These are phyloP conservation scores for Brettanomyces bruxellensis DNA, from an alignment of 805 yeast species.

Conservation along the genomic window DNA sequence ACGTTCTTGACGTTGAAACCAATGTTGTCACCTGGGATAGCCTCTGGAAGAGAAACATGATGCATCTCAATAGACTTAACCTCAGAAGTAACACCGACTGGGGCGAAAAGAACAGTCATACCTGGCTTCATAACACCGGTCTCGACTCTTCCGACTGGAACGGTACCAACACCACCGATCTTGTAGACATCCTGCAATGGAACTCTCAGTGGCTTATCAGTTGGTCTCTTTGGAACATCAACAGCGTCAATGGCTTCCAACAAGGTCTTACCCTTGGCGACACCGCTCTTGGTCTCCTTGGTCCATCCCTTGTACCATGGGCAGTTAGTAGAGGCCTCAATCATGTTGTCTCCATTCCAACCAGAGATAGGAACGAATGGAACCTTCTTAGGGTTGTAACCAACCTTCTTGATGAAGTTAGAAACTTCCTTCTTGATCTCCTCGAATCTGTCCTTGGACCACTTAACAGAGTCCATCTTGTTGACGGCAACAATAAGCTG, in stretches of 20 bases:
- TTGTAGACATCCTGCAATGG: slow-evolving; percentile 89
- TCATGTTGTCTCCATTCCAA: slow-evolving; percentile 92
- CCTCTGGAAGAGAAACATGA: slow-evolving; percentile 71
- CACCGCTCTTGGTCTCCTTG: slow-evolving; percentile 69
- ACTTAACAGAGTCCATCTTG: slow-evolving; percentile 92
- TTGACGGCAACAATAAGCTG: slow-evolving; percentile 85
- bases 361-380: slow-evolving; percentile 90
- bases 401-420: slow-evolving; percentile 78
- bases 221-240: slow-evolving; percentile 74
- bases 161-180: slow-evolving; percentile 89
- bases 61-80: slow-evolving; percentile 88
- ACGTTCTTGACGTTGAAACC: slow-evolving; percentile 89
- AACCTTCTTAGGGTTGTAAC: slow-evolving; percentile 74
- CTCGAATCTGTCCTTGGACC: slow-evolving; percentile 75
- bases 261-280: slow-evolving; percentile 69
- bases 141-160: slow-evolving; percentile 91
- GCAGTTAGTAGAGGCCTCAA: slow-evolving; percentile 73
- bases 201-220: slow-evolving; percentile 81
- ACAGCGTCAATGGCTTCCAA: slow-evolving; percentile 79
- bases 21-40: slow-evolving; percentile 87
- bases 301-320: slow-evolving; percentile 86
- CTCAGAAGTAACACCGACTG: slow-evolving; percentile 84
- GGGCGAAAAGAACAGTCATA: slow-evolving; percentile 60
- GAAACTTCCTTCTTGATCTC: slow-evolving; percentile 71
- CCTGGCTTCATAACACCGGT: slow-evolving; percentile 89